phyloP scores from a whole-genome alignment of 495 filamentous ascomycete genomes.

The Pyronema omphalodes region DNA sequence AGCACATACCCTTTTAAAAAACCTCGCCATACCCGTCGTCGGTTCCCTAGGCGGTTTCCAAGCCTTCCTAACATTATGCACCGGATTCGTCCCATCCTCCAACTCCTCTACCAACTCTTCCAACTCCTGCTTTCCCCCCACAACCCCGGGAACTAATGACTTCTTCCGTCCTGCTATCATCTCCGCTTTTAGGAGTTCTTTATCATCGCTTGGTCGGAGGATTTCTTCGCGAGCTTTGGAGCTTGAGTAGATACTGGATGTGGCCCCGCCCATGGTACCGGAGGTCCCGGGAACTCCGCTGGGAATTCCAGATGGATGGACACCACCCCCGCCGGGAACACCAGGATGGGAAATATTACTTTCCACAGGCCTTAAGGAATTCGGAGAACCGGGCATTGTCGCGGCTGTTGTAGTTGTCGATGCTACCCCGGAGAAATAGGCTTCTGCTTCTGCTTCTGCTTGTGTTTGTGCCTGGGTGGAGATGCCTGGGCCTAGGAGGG shows the following conservation, averaged over 20 bases:
- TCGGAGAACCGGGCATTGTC: no score
- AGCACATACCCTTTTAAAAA: slow-evolving; percentile 37
- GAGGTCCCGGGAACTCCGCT: no score
- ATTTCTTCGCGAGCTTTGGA: slow-evolving; percentile 39
- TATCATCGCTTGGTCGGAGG: slow-evolving; percentile 61
- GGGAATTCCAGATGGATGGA: no score
- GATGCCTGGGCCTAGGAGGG: no score
- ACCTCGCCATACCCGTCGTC: slow-evolving; percentile 38
- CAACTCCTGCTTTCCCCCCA: slow-evolving; percentile 7
- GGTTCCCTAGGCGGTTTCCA: slow-evolving; percentile 54
- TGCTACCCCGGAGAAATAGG: no score
- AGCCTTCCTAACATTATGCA: slow-evolving; percentile 42
- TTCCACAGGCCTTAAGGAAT: no score
- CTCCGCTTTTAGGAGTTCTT: slow-evolving; percentile 69
- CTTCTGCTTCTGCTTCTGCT: no score
- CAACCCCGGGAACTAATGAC: slow-evolving; percentile 37
- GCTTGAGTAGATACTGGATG: not conserved
- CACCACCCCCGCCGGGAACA: no score
- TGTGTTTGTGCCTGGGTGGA: no score
- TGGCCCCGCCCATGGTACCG: no score
- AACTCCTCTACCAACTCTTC: slow-evolving; percentile 57
- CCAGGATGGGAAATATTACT: no score
- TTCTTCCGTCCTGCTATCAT: slow-evolving; percentile 45
- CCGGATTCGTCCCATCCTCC: slow-evolving; percentile 52
- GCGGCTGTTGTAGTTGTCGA: no score